Conservation (phyloP, 108 stramenopile genomes). For the Nitzschia sp. region DNA sequence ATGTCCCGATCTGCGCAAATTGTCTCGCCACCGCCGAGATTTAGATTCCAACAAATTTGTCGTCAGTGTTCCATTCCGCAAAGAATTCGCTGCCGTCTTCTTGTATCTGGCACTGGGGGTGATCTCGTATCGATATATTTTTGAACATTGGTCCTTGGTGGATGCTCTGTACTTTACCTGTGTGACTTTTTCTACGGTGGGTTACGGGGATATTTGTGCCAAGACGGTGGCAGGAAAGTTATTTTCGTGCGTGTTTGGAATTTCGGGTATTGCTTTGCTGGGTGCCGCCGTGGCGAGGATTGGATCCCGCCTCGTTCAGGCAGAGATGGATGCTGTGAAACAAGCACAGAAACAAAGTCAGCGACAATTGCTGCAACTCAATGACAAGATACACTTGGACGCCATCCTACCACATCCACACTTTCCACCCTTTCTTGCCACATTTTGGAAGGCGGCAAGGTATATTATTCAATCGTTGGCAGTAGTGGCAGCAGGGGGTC, state of each 20-base stretch:
- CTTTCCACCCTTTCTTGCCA: not conserved
- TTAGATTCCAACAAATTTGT: not conserved
- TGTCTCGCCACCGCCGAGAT: slow-evolving; percentile 1
- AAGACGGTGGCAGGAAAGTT: slow-evolving; percentile 43
- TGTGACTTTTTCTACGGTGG: slow-evolving; percentile 45
- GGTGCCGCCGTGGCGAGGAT: slow-evolving; percentile 58
- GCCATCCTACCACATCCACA: not conserved
- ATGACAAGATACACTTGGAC: slow-evolving; percentile 8
- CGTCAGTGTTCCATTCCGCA: slow-evolving; percentile 28
- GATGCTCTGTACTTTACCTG: slow-evolving; percentile 69
- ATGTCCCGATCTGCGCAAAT: slow-evolving; percentile 18
- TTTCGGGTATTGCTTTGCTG: slow-evolving; percentile 61
- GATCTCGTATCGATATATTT: slow-evolving; percentile 48
- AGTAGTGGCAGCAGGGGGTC: slow-evolving; percentile 21
- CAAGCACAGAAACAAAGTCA: slow-evolving; percentile 14
- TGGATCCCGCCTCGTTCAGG: slow-evolving; percentile 47
- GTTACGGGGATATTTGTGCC: slow-evolving; percentile 57
- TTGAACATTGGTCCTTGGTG: slow-evolving; percentile 54
- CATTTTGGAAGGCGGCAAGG: slow-evolving; percentile 1
- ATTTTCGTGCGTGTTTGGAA: slow-evolving; percentile 67
- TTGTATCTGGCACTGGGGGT: slow-evolving; percentile 51
- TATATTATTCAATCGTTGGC: slow-evolving; percentile 6
- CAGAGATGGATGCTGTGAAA: slow-evolving; percentile 44
- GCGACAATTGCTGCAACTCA: slow-evolving; percentile 17
- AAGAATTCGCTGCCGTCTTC: slow-evolving; percentile 45